phyloP scores from a whole-genome alignment of 352 stramenopile genomes.

The Pythium utonaiense region DNA sequence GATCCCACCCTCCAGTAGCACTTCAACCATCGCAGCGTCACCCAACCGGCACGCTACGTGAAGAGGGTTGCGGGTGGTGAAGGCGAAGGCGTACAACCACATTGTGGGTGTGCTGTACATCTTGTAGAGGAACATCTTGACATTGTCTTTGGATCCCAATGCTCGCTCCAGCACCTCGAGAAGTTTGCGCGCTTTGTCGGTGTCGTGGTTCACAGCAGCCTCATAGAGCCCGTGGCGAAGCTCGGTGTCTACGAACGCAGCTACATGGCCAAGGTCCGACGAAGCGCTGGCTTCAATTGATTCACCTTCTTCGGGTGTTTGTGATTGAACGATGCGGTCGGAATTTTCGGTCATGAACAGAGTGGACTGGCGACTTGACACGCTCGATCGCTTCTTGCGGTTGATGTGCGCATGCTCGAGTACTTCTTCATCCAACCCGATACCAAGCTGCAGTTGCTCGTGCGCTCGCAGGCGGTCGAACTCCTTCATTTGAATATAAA shows the following conservation, averaged over 20 bases:
- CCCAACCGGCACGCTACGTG: slow-evolving; percentile 63
- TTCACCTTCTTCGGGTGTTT: background rate
- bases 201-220: slow-evolving; percentile 42
- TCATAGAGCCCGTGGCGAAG: slow-evolving; percentile 48
- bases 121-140: slow-evolving; percentile 54
- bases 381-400: slow-evolving; percentile 3
- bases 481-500: slow-evolving; percentile 55
- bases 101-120: slow-evolving; percentile 74
- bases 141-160: slow-evolving; percentile 58
- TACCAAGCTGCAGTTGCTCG: slow-evolving; percentile 60
- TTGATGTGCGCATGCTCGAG: background rate
- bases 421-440: slow-evolving; percentile 37
- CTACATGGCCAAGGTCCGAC: slow-evolving; percentile 12
- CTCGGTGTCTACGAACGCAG: slow-evolving; percentile 33
- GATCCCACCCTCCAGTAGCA: slow-evolving; percentile 56
- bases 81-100: slow-evolving; percentile 63
- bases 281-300: background rate
- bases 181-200: slow-evolving; percentile 35
- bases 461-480: slow-evolving; percentile 63
- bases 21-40: slow-evolving; percentile 50
- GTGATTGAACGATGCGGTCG: background rate
- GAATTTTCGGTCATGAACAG: background rate
- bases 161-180: slow-evolving; percentile 47
- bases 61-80: slow-evolving; percentile 64
- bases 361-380: slow-evolving; percentile 1